Conservation (phyloP, 176 grass and related monocot genomes). For the Oryza punctata region DNA sequence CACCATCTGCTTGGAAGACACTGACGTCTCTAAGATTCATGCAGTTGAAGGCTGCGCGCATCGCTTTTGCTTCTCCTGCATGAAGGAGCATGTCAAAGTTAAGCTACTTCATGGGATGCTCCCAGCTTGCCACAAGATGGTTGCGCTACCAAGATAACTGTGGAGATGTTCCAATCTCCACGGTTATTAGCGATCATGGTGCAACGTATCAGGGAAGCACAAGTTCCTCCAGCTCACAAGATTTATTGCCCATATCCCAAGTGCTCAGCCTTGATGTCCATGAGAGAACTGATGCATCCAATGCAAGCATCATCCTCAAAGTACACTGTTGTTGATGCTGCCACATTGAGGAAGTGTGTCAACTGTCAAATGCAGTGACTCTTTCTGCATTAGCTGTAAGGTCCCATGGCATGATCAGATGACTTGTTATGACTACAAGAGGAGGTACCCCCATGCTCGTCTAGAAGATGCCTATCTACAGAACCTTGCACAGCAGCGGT, state of each 20-base stretch:
- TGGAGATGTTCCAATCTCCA: conserved; percentile 59
- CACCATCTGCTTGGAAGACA: conserved; percentile 74
- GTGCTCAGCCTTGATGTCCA: conserved; percentile 73
- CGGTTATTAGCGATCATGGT: conserved; percentile 63
- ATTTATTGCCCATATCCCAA: conserved; percentile 80
- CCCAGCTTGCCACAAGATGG: conserved; percentile 67
- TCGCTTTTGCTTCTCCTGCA: conserved; percentile 79
- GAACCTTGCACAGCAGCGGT: conserved; percentile 44
- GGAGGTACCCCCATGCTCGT: conserved; percentile 36
- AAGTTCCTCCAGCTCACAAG: conserved; percentile 64
- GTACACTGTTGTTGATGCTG: conserved; percentile 34
- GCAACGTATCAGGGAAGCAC: conserved; percentile 59
- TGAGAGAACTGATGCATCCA: conserved; percentile 42
- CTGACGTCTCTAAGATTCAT: conserved; percentile 64
- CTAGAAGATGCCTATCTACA: conserved; percentile 57
- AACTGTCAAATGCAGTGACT: conserved; percentile 55
- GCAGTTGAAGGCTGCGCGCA: conserved; percentile 56
- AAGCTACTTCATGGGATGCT: conserved; percentile 67
- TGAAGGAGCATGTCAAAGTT: conserved; percentile 78
- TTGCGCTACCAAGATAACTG: conserved; percentile 60
- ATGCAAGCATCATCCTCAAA: conserved; percentile 57
- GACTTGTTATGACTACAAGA: conserved; percentile 58
- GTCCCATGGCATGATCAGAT: conserved; percentile 71
- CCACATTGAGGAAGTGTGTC: conserved; percentile 61
- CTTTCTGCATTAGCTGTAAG: conserved; percentile 81